Evolutionary conservation across 2,329 filamentous ascomycete genomes (phyloP), one percentile per base, ranked within the genome.

Genomic region (Aspergillus udagawae): DNA sequence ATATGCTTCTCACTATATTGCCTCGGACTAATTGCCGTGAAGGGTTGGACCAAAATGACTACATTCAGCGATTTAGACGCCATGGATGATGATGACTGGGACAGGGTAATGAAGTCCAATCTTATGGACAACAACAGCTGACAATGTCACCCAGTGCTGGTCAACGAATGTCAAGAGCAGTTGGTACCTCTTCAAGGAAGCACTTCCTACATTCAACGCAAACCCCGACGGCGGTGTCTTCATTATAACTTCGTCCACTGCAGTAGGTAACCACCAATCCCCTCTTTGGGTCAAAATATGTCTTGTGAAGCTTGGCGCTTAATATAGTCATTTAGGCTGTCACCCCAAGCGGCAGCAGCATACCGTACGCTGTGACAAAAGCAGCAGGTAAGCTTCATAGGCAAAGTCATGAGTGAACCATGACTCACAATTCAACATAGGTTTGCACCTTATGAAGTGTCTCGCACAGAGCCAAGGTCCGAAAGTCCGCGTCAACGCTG

Each of bases 321-420:
- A 32, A 51, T 21, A 38, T 42, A 42, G 50, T n/a, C 29, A 42
- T 38, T 23, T 59, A 82, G 80, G 80, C 80, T 49, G 63, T 81
- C 58, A 68, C 75, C n/a, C 71, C 82, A 52, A 70, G 68, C 53
- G 84, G 84, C 4, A 83, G 80, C 63, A 82, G 80, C 45, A 82
- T 86, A 86, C 84, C 90, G 3, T 94, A 94, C 67, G 80, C 86
- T 0, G 87, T 92, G 20, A 89, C 88, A 41, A 94, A 94, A 70
- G 83, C 90, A 0, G 90, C 90, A 10, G 84, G 87, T 75, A 70
- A 50, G 57, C 21, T 47, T 8, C 28, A 57, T 74, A 28, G 4
- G 12, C 21, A 20, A 51, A 8, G 23, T 47, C 3, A 23, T 23
- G 17, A 21, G 41, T 32, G 23, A 32, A 25, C 10, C n/a, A 12